A percentile compares a stretch with the other conserved stretches of the same genome.
phyloP scores from a whole-genome alignment of 129 eudicot genomes.

The Flaveria bidentis region DNA sequence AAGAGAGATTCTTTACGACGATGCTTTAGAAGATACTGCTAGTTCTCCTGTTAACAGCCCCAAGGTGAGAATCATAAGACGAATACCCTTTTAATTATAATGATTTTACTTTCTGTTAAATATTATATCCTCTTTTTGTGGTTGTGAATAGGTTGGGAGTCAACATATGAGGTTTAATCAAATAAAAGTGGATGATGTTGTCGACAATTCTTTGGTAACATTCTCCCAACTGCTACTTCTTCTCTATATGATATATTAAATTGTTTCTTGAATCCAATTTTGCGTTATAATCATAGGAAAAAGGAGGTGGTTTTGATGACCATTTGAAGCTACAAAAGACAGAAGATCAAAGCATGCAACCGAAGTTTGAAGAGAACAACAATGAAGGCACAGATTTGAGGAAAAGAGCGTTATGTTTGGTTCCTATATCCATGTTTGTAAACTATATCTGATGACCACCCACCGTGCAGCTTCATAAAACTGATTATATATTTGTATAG shows the following conservation, averaged over 20 bases:
- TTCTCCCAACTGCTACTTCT: slow-evolving; percentile 1
- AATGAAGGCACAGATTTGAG: slow-evolving; percentile 41
- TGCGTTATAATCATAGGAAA: slow-evolving; percentile 29
- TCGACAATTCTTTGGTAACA: slow-evolving; percentile 37
- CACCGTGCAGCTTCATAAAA: slow-evolving; percentile 12
- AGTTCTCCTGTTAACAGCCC: slow-evolving; percentile 87
- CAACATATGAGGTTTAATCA: slow-evolving; percentile 43
- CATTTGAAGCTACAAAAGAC: slow-evolving; percentile 14
- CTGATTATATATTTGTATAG: slow-evolving; percentile 26
- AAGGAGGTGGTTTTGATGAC: slow-evolving; percentile 30
- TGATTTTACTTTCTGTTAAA: neutral
- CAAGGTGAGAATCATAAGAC: slow-evolving; percentile 46
- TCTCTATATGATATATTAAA: neutral
- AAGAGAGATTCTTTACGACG: slow-evolving; percentile 48
- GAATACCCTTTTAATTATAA: neutral
- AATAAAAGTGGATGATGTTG: slow-evolving; percentile 33
- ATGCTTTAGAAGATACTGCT: slow-evolving; percentile 82
- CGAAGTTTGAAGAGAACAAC: slow-evolving; percentile 22
- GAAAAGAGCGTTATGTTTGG: slow-evolving; percentile 60
- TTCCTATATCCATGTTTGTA: slow-evolving; percentile 54
- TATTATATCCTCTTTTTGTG: neutral
- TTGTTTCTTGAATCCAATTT: slow-evolving; percentile 9
- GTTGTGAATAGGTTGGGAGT: slow-evolving; percentile 41
- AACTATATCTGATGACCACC: slow-evolving; percentile 31
- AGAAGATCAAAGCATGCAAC: slow-evolving; percentile 20